phyloP scores from a whole-genome alignment of 805 yeast genomes.

The Candida xiaguanensis region DNA sequence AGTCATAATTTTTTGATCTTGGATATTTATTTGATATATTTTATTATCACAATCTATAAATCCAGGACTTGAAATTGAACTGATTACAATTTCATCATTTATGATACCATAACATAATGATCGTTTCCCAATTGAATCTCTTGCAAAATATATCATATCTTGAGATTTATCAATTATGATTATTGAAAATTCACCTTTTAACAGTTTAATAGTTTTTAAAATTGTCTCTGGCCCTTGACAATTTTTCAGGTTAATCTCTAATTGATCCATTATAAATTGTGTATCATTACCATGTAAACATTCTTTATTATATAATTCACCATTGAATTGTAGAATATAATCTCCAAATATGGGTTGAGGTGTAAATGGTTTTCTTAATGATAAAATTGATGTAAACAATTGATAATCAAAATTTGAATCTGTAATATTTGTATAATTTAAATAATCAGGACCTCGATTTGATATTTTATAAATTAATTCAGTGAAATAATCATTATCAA shows the following conservation, averaged over 20 bases:
- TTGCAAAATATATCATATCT: slow-evolving; percentile 62
- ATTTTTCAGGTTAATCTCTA: slow-evolving; percentile 19
- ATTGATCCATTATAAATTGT: slow-evolving; percentile 39
- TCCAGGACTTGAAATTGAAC: slow-evolving; percentile 24
- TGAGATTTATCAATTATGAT: slow-evolving; percentile 43
- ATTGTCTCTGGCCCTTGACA: slow-evolving; percentile 27
- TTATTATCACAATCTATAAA: slow-evolving; percentile 56
- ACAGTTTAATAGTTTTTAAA: slow-evolving; percentile 31
- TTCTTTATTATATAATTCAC: slow-evolving; percentile 74
- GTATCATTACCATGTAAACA: slow-evolving; percentile 62
- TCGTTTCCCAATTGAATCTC: slow-evolving; percentile 80
- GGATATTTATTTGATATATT: slow-evolving; percentile 41
- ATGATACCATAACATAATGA: slow-evolving; percentile 52
- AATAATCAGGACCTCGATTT: slow-evolving; percentile 64
- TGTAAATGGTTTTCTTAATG: slow-evolving; percentile 75
- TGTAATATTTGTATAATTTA: slow-evolving; percentile 15
- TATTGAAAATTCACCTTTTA: slow-evolving; percentile 86
- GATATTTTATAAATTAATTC: slow-evolving; percentile 42
- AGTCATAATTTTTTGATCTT: neutral
- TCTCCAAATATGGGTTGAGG: slow-evolving; percentile 55
- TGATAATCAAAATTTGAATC: slow-evolving; percentile 19
- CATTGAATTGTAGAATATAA: slow-evolving; percentile 72
- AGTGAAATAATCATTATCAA: slow-evolving; percentile 1
- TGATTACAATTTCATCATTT: slow-evolving; percentile 37
- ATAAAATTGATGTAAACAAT: slow-evolving; percentile 68